These are phyloP conservation scores for Zalaria sp. DNA, from an alignment of 2,329 filamentous ascomycete genomes.

Conservation along the genomic window DNA sequence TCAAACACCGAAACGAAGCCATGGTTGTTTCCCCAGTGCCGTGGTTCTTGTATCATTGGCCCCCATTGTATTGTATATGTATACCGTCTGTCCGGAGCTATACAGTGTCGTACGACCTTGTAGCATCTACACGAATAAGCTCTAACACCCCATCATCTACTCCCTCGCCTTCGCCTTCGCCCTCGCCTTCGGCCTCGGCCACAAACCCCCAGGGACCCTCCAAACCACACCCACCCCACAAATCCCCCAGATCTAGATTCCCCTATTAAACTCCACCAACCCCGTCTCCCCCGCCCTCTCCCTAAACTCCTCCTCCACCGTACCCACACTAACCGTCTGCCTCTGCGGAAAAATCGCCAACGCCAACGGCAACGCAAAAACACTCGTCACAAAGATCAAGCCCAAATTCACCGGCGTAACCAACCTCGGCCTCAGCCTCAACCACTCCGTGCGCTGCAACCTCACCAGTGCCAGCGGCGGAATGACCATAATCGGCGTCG, in stretches of 20 bases:
- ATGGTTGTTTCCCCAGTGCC: too few relatives aligned
- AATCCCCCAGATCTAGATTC: slow-evolving; percentile 43
- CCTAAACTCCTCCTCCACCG: slow-evolving; percentile 76
- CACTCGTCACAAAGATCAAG: slow-evolving; percentile 72
- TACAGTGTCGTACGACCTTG: too few relatives aligned
- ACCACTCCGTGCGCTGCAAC: slow-evolving; percentile 72
- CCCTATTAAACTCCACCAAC: slow-evolving; percentile 91
- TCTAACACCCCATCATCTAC: too few relatives aligned
- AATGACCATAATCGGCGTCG: slow-evolving; percentile 92
- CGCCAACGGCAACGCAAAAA: slow-evolving; percentile 79
- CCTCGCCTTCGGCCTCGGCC: too few relatives aligned
- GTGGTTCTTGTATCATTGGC: too few relatives aligned
- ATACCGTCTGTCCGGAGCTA: too few relatives aligned
- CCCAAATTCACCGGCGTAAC: slow-evolving; percentile 74
- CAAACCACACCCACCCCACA: too few relatives aligned
- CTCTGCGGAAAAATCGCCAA: slow-evolving; percentile 86
- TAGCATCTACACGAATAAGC: too few relatives aligned
- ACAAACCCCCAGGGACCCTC: too few relatives aligned
- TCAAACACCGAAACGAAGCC: too few relatives aligned
- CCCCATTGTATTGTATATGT: too few relatives aligned
- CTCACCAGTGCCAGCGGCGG: slow-evolving; percentile 75
- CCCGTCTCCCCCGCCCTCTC: slow-evolving; percentile 64
- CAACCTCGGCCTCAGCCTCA: slow-evolving; percentile 61
- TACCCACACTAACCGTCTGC: slow-evolving; percentile 62
- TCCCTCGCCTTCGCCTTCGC: too few relatives aligned